Evolutionary conservation across 768 basidiomycete genomes (phyloP), one percentile per base, ranked within the genome.

Genomic region (Hypholoma sublateritium): DNA sequence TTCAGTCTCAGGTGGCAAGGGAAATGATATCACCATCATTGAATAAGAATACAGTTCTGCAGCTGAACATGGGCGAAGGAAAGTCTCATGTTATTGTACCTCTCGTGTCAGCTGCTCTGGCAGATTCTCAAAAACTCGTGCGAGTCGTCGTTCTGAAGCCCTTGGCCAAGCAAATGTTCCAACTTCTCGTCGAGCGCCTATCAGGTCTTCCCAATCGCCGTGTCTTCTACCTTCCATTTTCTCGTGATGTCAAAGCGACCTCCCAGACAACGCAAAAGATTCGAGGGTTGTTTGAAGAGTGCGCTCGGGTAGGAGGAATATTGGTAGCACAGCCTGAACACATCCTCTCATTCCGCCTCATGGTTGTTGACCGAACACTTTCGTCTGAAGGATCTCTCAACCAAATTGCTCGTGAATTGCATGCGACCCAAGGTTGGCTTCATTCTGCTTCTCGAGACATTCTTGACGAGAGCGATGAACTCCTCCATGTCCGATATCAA

Each of bases 1-100:
- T 82, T 14, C 83, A 84, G 56, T 65, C 66, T 0, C 50, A 64
- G 0, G 66, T 84, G 8, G 78, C 81, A 0, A 50, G 61, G 3
- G 74, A 81, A 48, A 83, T 84, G 83, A 77, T 80, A 21, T 51
- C 62, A 0, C 81, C 83, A 0, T 55, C 53, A 1, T 71, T 66
- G 0, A 55, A 58, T 2, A 14, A 59, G 7, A 84, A 78, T 47
- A 74, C 76, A 0, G 64, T 72, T 5, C 67, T 79, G 25, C 82
- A 84, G 39, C 74, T 84, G 14, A 82, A 84, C 48, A 85, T 84
- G 82, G 82, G 82, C 2, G 82, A 84, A 53, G 83, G 82, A 1
- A 83, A 84, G 57, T 75, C 79, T 11, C 72, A 74, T 3, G 80
- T 81, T 4, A 85, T 84, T 17, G 72, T 83, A 2, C 83, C 83